These are phyloP conservation scores for Chalaropsis ovoidea DNA, from an alignment of 2,329 filamentous ascomycete genomes.

Conservation along the genomic window DNA sequence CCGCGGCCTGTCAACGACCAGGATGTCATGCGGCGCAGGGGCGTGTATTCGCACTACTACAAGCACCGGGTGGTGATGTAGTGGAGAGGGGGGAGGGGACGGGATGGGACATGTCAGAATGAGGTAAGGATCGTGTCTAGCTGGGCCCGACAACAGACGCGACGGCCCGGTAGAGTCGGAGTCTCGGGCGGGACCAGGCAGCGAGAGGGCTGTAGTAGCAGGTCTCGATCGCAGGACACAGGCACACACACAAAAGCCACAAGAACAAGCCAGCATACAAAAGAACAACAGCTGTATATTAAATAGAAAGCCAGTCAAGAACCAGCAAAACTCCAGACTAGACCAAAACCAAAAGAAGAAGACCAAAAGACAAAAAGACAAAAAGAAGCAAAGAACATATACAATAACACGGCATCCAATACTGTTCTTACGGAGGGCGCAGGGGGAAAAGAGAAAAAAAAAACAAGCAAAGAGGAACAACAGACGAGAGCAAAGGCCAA, in stretches of 20 bases:
- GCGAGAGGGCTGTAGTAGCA: too few relatives aligned
- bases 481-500: not conserved
- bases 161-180: too few relatives aligned
- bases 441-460: not conserved
- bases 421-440: slow-evolving; percentile 9
- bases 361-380: not conserved
- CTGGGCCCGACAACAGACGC: too few relatives aligned
- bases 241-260: not conserved
- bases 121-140: too few relatives aligned
- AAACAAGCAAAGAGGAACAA: not conserved
- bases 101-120: too few relatives aligned
- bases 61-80: slow-evolving; percentile 3
- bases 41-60: slow-evolving; percentile 18
- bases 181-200: too few relatives aligned
- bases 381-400: slow-evolving; percentile 11
- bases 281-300: slow-evolving; percentile 23
- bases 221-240: too few relatives aligned
- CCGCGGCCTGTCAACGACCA: not conserved
- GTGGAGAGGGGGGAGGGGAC: not conserved
- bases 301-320: slow-evolving; percentile 23
- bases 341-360: slow-evolving; percentile 17
- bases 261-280: not conserved
- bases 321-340: slow-evolving; percentile 26
- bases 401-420: not conserved
- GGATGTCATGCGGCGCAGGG: not conserved